These are phyloP conservation scores for Talaromyces sp. DNA, from an alignment of 2,329 filamentous ascomycete genomes.

Conservation along the genomic window DNA sequence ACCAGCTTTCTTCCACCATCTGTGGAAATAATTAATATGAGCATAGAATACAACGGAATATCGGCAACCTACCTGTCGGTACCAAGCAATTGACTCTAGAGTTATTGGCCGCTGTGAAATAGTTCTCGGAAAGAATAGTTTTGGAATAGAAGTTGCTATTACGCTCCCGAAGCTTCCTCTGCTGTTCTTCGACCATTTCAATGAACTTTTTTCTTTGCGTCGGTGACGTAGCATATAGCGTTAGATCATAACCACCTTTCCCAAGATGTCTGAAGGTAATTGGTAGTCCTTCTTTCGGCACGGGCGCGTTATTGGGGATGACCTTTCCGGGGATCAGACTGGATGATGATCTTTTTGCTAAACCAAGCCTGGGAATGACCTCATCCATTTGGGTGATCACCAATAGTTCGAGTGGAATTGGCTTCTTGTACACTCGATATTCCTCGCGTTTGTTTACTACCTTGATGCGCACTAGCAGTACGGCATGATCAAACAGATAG, in stretches of 20 bases:
- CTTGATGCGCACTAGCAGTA: slow-evolving; percentile 86
- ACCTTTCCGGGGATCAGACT: slow-evolving; percentile 66
- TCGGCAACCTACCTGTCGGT: slow-evolving; percentile 64
- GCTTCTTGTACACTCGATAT: slow-evolving; percentile 89
- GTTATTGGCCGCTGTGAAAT: slow-evolving; percentile 83
- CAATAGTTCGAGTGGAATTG: slow-evolving; percentile 87
- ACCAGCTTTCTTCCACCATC: slow-evolving; percentile 94
- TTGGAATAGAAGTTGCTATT: slow-evolving; percentile 65
- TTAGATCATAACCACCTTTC: slow-evolving; percentile 89
- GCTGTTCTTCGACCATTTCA: slow-evolving; percentile 87
- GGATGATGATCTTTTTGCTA: slow-evolving; percentile 81
- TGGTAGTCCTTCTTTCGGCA: slow-evolving; percentile 72
- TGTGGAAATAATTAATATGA: slow-evolving; percentile 32
- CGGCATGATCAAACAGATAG: slow-evolving; percentile 93
- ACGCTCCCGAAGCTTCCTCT: slow-evolving; percentile 73
- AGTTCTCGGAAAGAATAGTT: slow-evolving; percentile 70
- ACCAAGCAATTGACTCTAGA: slow-evolving; percentile 93
- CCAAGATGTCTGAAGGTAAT: slow-evolving; percentile 96
- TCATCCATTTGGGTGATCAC: slow-evolving; percentile 97
- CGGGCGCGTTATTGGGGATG: slow-evolving; percentile 44
- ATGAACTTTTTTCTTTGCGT: slow-evolving; percentile 93
- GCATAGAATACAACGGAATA: not conserved
- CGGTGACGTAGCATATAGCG: slow-evolving; percentile 79
- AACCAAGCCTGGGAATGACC: slow-evolving; percentile 73
- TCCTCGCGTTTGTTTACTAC: slow-evolving; percentile 89